Percentiles rank a stretch among this genome's conserved stretches.
Evolutionary conservation across 139 green algal species (phyloP).

Genomic region (Edaphochlamys debaryana): DNA sequence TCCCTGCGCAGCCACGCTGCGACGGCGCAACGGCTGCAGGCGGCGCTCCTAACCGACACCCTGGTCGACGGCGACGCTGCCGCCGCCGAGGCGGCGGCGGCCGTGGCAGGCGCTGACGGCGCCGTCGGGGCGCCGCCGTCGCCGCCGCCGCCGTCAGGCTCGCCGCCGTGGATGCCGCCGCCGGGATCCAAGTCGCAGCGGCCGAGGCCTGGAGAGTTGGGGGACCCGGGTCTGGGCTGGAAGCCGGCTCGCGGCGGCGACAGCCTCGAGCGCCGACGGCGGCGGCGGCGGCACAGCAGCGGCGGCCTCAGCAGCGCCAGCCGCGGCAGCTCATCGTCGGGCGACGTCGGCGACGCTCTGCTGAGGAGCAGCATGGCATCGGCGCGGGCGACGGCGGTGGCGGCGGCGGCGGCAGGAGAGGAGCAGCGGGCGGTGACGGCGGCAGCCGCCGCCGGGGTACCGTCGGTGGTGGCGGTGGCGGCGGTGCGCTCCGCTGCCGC

Average conservation of each 20-base stretch:
- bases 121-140: too few relatives aligned
- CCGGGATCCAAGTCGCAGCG: background rate
- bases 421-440: background rate
- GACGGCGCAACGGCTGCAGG: conserved; percentile 12
- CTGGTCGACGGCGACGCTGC: background rate
- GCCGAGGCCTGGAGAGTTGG: background rate
- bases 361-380: background rate
- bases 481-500: background rate
- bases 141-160: background rate
- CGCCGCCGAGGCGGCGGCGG: background rate
- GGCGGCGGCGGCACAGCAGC: background rate
- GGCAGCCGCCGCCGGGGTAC: too few relatives aligned
- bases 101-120: background rate
- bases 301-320: background rate
- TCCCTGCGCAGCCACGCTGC: background rate
- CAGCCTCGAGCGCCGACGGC: background rate
- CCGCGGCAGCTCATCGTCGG: background rate
- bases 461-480: too few relatives aligned
- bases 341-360: background rate
- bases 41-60: background rate
- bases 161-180: background rate
- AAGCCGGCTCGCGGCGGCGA: background rate
- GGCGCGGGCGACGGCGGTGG: background rate
- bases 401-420: background rate
- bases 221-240: background rate